A percentile compares a stretch with the other conserved stretches of the same genome.
phyloP scores from a whole-genome alignment of 148 eudicot species.

The Nepenthes gracilis region DNA sequence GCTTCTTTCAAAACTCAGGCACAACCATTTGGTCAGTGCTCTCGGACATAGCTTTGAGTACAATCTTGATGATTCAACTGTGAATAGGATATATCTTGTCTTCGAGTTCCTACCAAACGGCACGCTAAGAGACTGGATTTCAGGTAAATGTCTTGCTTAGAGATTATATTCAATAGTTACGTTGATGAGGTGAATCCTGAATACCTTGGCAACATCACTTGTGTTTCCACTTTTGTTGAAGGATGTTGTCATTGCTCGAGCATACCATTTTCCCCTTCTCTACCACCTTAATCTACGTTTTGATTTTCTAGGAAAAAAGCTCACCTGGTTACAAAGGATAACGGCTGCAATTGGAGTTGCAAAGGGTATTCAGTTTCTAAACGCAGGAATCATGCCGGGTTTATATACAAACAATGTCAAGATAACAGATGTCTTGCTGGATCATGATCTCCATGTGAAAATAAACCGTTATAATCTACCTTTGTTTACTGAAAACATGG shows the following conservation, averaged over 20 bases:
- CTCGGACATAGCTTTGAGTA: conserved; percentile 78
- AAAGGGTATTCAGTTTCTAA: conserved; percentile 81
- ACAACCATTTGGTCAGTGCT: conserved; percentile 53
- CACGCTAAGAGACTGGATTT: conserved; percentile 42
- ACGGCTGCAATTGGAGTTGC: conserved; percentile 63
- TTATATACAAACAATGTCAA: conserved; percentile 50
- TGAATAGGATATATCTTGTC: conserved; percentile 39
- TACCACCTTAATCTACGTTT: too few relatives aligned
- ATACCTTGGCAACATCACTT: too few relatives aligned
- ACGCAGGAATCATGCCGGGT: conserved; percentile 69
- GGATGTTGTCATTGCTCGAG: too few relatives aligned
- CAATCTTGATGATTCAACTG: conserved; percentile 47
- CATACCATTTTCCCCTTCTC: background rate
- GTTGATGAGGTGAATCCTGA: too few relatives aligned
- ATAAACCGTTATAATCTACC: conserved; percentile 64
- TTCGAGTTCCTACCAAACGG: conserved; percentile 65
- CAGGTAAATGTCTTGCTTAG: conserved; percentile 22
- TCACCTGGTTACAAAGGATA: conserved; percentile 58
- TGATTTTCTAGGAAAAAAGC: conserved; percentile 28
- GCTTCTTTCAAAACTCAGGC: conserved; percentile 67
- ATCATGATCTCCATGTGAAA: conserved; percentile 60
- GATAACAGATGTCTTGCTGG: conserved; percentile 61
- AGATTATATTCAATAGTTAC: too few relatives aligned
- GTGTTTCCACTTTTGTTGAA: background rate
- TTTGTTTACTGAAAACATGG: conserved; percentile 39